phyloP scores from a whole-genome alignment of 1,139 yeast species.

The Candida sp. region DNA sequence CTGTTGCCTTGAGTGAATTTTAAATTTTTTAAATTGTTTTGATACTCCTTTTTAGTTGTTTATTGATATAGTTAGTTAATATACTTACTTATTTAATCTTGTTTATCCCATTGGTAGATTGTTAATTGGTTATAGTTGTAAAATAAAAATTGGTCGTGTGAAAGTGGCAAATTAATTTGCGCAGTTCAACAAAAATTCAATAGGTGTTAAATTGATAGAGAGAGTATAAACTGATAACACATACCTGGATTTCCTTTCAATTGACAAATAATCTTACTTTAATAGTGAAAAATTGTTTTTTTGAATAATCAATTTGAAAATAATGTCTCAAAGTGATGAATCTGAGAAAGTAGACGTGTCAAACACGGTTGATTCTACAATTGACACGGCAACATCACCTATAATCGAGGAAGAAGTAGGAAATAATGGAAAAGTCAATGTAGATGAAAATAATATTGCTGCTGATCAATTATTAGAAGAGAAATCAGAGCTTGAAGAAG shows the following conservation, averaged over 20 bases:
- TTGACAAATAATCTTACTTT: not conserved
- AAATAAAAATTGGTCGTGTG: not conserved
- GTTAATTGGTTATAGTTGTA: not conserved
- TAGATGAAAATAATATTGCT: no score
- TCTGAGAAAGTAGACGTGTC: not conserved
- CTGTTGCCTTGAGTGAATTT: conserved; percentile 86
- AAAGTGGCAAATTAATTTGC: not conserved
- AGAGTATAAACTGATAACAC: not conserved
- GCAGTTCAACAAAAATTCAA: not conserved
- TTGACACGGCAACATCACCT: not conserved
- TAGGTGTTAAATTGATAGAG: not conserved
- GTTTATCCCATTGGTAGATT: no score
- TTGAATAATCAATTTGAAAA: not conserved
- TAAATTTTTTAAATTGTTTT: conserved; percentile 11
- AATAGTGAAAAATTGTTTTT: not conserved
- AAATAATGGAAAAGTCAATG: no score
- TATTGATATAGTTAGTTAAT: no score
- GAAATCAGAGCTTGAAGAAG: not conserved
- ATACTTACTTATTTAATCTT: no score
- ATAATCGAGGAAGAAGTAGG: not conserved
- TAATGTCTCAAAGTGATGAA: not conserved
- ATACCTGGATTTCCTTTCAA: not conserved
- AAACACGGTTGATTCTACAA: not conserved
- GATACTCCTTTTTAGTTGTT: no score
- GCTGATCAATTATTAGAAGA: no score